These are phyloP conservation scores for Cordyceps farinosa DNA, from an alignment of 2,329 filamentous ascomycete genomes.

Conservation along the genomic window DNA sequence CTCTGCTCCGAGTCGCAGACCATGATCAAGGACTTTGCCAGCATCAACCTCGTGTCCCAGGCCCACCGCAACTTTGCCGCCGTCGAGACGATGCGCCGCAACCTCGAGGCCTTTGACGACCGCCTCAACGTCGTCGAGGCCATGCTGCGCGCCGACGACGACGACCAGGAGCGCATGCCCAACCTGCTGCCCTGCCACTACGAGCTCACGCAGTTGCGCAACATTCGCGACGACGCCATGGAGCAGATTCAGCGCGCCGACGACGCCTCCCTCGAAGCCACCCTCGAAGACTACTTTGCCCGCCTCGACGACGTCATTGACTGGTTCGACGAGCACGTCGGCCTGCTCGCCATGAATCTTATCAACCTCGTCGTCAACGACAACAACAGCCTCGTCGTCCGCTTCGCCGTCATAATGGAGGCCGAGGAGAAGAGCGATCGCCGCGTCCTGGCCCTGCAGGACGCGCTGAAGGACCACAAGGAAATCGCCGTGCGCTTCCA, in stretches of 20 bases:
- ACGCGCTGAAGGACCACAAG: slow-evolving; percentile 92
- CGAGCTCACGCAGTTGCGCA: slow-evolving; percentile 84
- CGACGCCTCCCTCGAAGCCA: slow-evolving; percentile 71
- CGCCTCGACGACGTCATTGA: slow-evolving; percentile 82
- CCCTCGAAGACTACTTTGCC: slow-evolving; percentile 85
- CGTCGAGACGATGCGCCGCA: slow-evolving; percentile 87
- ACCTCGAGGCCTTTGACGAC: slow-evolving; percentile 82
- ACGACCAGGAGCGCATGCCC: slow-evolving; percentile 83
- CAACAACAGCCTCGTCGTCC: slow-evolving; percentile 84
- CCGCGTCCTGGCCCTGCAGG: slow-evolving; percentile 84
- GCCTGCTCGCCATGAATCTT: slow-evolving; percentile 81
- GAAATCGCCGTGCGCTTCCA: slow-evolving; percentile 92
- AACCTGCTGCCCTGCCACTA: slow-evolving; percentile 88
- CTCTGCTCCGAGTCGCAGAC: slow-evolving; percentile 95
- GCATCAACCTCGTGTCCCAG: slow-evolving; percentile 87
- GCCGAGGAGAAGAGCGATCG: slow-evolving; percentile 96
- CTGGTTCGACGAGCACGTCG: slow-evolving; percentile 95
- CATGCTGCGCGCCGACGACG: slow-evolving; percentile 78
- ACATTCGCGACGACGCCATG: slow-evolving; percentile 94
- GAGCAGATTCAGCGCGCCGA: slow-evolving; percentile 83
- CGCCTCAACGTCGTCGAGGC: slow-evolving; percentile 71
- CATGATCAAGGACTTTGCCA: slow-evolving; percentile 94
- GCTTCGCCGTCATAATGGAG: slow-evolving; percentile 87
- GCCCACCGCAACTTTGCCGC: slow-evolving; percentile 95
- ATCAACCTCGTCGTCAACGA: slow-evolving; percentile 83